A percentile compares a stretch with the other conserved stretches of the same genome.
Conservation (phyloP, 2,329 filamentous ascomycete genomes). For the Cladorrhinum sp. region DNA sequence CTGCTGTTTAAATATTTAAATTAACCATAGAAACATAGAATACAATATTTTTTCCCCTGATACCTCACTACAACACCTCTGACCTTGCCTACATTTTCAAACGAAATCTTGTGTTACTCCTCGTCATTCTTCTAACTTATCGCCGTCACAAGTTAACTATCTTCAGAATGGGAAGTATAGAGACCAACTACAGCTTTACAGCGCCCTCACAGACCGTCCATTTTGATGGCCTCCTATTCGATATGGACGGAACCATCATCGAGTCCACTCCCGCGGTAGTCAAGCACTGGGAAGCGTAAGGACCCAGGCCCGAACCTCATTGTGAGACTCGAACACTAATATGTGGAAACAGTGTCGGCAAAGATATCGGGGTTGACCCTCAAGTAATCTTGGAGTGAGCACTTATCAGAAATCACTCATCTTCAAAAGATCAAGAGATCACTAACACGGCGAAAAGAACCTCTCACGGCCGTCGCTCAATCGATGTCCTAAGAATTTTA, state of each 20-base stretch:
- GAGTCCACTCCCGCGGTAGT: slow-evolving; percentile 74
- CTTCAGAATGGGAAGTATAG: slow-evolving; percentile 25
- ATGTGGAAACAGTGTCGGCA: slow-evolving; percentile 50
- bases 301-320: neutral
- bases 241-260: slow-evolving; percentile 82
- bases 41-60: neutral
- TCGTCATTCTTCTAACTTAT: neutral
- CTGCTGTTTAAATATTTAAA: neutral
- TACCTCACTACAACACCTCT: too few relatives aligned
- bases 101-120: too few relatives aligned
- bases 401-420: too few relatives aligned
- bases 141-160: neutral
- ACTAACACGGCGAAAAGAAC: slow-evolving; percentile 42
- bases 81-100: too few relatives aligned
- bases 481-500: slow-evolving; percentile 78
- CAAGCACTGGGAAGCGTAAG: slow-evolving; percentile 72
- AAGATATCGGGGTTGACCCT: slow-evolving; percentile 81
- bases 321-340: neutral
- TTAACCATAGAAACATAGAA: neutral
- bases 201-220: slow-evolving; percentile 45
- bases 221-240: slow-evolving; percentile 62
- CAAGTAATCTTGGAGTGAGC: slow-evolving; percentile 68
- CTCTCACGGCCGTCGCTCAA: slow-evolving; percentile 85
- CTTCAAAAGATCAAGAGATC: neutral
- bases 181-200: slow-evolving; percentile 33